Percentiles rank a stretch among this genome's conserved stretches.
Conservation (phyloP, 345 rosid genomes). For the Theobroma cacao region DNA sequence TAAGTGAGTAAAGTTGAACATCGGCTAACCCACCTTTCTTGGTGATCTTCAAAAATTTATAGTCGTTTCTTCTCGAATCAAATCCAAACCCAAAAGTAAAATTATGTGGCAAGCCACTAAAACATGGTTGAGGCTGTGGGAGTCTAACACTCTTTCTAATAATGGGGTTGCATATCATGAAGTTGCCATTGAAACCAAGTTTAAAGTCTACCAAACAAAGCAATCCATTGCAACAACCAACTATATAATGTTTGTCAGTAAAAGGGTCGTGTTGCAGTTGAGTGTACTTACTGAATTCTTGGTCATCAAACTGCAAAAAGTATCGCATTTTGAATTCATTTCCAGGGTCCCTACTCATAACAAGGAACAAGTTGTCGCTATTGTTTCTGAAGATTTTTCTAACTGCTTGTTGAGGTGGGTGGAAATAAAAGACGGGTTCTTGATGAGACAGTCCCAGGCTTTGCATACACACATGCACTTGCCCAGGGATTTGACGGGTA, state of each 20-base stretch:
- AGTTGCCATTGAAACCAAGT: not conserved
- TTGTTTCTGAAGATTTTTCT: not conserved
- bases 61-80: not conserved
- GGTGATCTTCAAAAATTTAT: not conserved
- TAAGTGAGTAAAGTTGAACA: not conserved
- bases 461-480: slow-evolving; percentile 9
- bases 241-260: not conserved
- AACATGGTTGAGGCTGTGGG: not conserved
- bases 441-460: not conserved
- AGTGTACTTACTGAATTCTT: not conserved
- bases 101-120: not conserved
- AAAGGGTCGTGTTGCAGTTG: not conserved
- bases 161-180: not conserved
- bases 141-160: not conserved
- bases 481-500: not conserved
- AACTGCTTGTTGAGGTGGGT: not conserved
- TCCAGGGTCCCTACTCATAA: not conserved
- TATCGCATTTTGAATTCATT: not conserved
- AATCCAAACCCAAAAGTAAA: slow-evolving; percentile 8
- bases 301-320: slow-evolving; percentile 6
- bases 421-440: not conserved
- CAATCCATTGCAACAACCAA: slow-evolving; percentile 7
- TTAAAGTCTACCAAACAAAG: not conserved
- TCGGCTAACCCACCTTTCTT: not conserved
- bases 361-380: not conserved